These are phyloP conservation scores for Hypoxylon sp. DNA, from an alignment of 2,329 filamentous ascomycete species.

Conservation along the genomic window DNA sequence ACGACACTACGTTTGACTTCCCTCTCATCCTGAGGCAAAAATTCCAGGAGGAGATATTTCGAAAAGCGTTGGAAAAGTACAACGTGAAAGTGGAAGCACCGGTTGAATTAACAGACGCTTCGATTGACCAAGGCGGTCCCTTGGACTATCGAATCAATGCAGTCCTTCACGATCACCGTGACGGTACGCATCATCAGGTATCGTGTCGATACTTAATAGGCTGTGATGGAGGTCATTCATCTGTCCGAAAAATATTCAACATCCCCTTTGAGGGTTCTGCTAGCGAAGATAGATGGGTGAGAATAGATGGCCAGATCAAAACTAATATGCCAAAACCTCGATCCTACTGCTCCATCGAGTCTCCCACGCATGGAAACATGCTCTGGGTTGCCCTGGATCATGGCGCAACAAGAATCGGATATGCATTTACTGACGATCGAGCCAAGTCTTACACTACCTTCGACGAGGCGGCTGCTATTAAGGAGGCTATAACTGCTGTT, in stretches of 20 bases:
- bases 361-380: slow-evolving; percentile 61
- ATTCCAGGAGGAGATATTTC: slow-evolving; percentile 63
- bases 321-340: slow-evolving; percentile 59
- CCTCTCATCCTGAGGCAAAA: slow-evolving; percentile 63
- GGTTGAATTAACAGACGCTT: slow-evolving; percentile 50
- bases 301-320: slow-evolving; percentile 59
- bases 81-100: slow-evolving; percentile 48
- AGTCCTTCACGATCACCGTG: slow-evolving; percentile 11
- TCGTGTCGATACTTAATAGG: slow-evolving; percentile 58
- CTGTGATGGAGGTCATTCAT: slow-evolving; percentile 59
- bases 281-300: slow-evolving; percentile 61
- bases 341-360: slow-evolving; percentile 59
- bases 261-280: slow-evolving; percentile 60
- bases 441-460: slow-evolving; percentile 47
- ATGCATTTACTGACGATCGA: slow-evolving; percentile 56
- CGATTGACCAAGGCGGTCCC: slow-evolving; percentile 47
- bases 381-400: slow-evolving; percentile 63
- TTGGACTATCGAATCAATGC: slow-evolving; percentile 28
- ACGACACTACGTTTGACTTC: slow-evolving; percentile 61
- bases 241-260: slow-evolving; percentile 55
- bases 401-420: slow-evolving; percentile 62
- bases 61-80: slow-evolving; percentile 48
- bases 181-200: slow-evolving; percentile 16
- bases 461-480: slow-evolving; percentile 61
- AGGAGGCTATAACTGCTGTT: slow-evolving; percentile 55